Evolutionary conservation across 2,329 filamentous ascomycete genomes (phyloP), one percentile per base, ranked within the genome.

Genomic region (Xylaria sp.): DNA sequence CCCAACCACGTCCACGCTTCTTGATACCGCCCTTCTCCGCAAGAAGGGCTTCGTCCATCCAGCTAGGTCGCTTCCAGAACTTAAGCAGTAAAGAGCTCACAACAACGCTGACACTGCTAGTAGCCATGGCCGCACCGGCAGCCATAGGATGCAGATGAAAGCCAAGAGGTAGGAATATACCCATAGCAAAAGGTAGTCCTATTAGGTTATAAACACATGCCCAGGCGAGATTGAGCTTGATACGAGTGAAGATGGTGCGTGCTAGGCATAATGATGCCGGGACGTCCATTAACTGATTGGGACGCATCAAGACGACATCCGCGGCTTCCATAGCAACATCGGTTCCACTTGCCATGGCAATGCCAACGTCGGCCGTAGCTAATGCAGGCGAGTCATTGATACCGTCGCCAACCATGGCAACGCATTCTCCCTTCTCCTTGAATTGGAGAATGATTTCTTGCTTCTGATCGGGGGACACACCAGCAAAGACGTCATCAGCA

Each of bases 251-350:
- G 77, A 98, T 97, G 41, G 88, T 89, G 48, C 91, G 89, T 23
- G 93, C 91, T 12, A 99, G 89, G 73, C 93, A 86, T 13, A 99
- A 87, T 15, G 93, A 90, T 0, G 93, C 92, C 0, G 96, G 93
- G n/a, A 99, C 93, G 74, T 95, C 93, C 83, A 98, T 93, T 3
- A 99, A 87, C 75, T 97, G 91, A 70, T 94, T 92, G 0, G 93
- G 92, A 3, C 92, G 90, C 95, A 99, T 99, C 63, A 99, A 89
- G 18, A 99, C 96, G 20, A 99, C 89, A 75, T 97, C 94, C 0
- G 96, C 96, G 0, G 96, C 96, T 82, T 98, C 96, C 89, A 99
- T 97, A 58, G 96, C 96, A 1, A 99, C 95, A 78, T 98, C 96
- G 0, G 96, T 98, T 65, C 96, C 96, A 8, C 91, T 94, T 5